Evolutionary conservation across 148 eudicot genomes (phyloP).

Genomic region (Rhododendron molle): DNA sequence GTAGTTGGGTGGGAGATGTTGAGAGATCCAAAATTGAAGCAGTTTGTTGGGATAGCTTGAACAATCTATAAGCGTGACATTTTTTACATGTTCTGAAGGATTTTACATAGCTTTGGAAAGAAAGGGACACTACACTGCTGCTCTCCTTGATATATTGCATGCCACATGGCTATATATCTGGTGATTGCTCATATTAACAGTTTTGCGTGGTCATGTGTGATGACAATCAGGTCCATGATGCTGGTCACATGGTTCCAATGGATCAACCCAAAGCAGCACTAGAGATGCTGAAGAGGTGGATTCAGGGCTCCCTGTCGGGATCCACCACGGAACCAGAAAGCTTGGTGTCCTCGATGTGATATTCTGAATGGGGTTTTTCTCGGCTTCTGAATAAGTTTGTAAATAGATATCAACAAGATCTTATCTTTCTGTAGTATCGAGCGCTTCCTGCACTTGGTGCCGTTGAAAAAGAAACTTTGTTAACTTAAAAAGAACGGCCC

Average conservation of each 20-base stretch:
- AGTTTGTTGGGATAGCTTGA: neutral
- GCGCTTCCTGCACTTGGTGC: neutral
- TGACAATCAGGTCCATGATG: conserved; percentile 65
- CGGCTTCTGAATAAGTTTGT: conserved; percentile 1
- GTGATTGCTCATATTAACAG: neutral
- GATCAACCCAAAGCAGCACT: conserved; percentile 84
- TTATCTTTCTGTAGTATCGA: neutral
- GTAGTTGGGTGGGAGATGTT: neutral
- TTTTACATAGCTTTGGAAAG: neutral
- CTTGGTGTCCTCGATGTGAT: conserved; percentile 53
- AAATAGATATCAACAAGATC: conserved; percentile 1
- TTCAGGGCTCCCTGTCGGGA: conserved; percentile 39
- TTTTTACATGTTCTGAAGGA: neutral
- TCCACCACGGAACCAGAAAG: conserved; percentile 20
- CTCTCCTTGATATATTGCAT: neutral
- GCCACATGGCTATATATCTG: neutral
- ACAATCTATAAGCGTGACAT: neutral
- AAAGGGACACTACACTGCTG: neutral
- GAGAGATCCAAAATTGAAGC: neutral
- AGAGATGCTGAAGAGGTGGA: conserved; percentile 86
- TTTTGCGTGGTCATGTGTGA: neutral
- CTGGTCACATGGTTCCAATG: conserved; percentile 99
- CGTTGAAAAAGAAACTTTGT: neutral
- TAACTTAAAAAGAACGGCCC: neutral
- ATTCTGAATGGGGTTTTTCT: neutral